Conservation (phyloP, 2,329 filamentous ascomycete genomes). For the Dactylellina leptospora region DNA sequence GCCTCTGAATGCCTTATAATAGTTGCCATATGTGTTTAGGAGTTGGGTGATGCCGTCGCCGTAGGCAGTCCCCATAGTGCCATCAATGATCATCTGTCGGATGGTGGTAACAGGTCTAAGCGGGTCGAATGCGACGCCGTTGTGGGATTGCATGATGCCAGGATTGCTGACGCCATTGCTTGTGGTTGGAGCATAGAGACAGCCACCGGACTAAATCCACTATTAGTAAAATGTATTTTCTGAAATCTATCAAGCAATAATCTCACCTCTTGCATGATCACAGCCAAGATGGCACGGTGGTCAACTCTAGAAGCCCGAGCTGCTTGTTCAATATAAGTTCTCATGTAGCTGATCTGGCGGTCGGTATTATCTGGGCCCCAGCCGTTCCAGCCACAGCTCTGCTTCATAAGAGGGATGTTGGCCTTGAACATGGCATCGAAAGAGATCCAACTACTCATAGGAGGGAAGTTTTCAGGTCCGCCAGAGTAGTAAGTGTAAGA, state of each 20-base stretch:
- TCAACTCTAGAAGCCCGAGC: constrained; percentile 57
- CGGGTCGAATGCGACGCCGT: constrained; percentile 59
- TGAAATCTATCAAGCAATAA: constrained; percentile 3
- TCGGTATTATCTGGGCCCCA: constrained; percentile 49
- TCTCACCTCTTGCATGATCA: constrained; percentile 62
- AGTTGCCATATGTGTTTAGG: constrained; percentile 56
- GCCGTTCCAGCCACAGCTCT: constrained; percentile 49
- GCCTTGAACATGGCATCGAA: constrained; percentile 49
- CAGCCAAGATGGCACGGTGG: constrained; percentile 60
- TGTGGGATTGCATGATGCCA: constrained; percentile 62
- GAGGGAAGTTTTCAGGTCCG: constrained; percentile 32
- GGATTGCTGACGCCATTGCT: constrained; percentile 59
- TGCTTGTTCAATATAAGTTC: constrained; percentile 45
- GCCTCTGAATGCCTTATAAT: constrained; percentile 61
- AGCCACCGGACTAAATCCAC: constrained; percentile 58
- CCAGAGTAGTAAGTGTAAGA: constrained; percentile 44
- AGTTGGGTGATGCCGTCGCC: constrained; percentile 57
- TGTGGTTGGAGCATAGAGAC: constrained; percentile 61
- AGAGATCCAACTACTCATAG: constrained; percentile 32
- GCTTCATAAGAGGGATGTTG: constrained; percentile 45
- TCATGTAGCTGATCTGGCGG: constrained; percentile 35
- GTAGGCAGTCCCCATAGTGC: constrained; percentile 56
- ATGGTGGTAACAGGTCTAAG: constrained; percentile 54
- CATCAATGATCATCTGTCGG: constrained; percentile 58
- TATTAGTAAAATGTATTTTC: constrained; percentile 25